Evolutionary conservation across 2,329 filamentous ascomycete genomes (phyloP).

Genomic region (Pestalotiopsis sp.): DNA sequence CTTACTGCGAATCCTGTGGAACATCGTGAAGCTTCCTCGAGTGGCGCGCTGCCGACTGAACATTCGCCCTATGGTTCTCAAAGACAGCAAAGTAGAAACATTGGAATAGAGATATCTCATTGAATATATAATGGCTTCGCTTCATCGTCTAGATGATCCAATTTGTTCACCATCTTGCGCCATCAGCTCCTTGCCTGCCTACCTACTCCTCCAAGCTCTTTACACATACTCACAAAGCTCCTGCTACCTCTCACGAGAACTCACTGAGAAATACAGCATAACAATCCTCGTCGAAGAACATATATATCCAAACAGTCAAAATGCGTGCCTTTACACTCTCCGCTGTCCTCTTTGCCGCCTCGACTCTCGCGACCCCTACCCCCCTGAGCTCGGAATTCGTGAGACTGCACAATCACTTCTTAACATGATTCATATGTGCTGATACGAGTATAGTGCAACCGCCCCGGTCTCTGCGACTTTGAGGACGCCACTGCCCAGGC

Average conservation of each 20-base stretch:
- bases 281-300: neutral
- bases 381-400: conserved; percentile 2
- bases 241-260: neutral
- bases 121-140: neutral
- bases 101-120: neutral
- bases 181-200: neutral
- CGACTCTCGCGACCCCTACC: neutral
- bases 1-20: neutral
- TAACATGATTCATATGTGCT: neutral
- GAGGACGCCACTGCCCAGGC: conserved; percentile 4
- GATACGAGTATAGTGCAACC: neutral
- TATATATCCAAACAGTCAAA: neutral
- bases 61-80: neutral
- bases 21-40: neutral
- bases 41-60: neutral
- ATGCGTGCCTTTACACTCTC: neutral
- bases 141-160: neutral
- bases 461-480: neutral
- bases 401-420: neutral
- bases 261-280: neutral
- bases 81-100: neutral
- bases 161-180: neutral
- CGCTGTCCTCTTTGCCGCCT: neutral
- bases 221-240: neutral
- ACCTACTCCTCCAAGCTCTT: neutral